Base-by-base conservation (phyloP, 1,139 yeast species). In the Pichia sorboxylosa region DNA sequence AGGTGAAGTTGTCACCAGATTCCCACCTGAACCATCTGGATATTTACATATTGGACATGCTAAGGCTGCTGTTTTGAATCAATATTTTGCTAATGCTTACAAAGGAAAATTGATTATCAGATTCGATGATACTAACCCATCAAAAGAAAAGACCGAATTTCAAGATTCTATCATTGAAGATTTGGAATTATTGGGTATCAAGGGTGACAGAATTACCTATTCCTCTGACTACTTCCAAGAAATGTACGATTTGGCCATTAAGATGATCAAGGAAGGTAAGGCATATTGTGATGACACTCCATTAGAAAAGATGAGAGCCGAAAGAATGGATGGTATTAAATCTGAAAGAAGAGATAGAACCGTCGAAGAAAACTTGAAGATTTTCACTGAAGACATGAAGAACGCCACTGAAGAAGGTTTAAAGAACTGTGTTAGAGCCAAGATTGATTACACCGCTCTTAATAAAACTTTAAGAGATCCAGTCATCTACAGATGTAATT, bases 271-370 rank as follows among this genome's bases (percentile, higher is more conserved):
- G 61, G 94, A 82, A 36, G 97, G 96, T 41, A 77, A 82, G 48
- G 97, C 97, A 30, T 90, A 90, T 64, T 83, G 94, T 66, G 97
- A 90, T 55, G 96, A 90, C 53, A 90, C 97, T 30, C 83, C 85
- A 36, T 73, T 76, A 51, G 97, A 87, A 52, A 68, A 71, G 57
- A 90, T 90, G 97, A 81, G 98, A 65, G 94, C 85, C 54, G 92
- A 90, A 67, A 82, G 98, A 69, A 83, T 83, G 82, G 94, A 84
- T 42, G 98, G 97, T 57, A 79, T 83, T 48, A 78, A 87, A 36
- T 79, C 94, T 34, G 76, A 71, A 31, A 79, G 95, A 65, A 82
- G 97, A 66, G 85, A 83, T 47, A 76, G 95, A 58, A 51, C 85
- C 11, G 78, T 87, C 37, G 96, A 87, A 59, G 97, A 90, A 63